Base-by-base conservation (phyloP, 768 basidiomycete species). In the Leccinum barrowsii region DNA sequence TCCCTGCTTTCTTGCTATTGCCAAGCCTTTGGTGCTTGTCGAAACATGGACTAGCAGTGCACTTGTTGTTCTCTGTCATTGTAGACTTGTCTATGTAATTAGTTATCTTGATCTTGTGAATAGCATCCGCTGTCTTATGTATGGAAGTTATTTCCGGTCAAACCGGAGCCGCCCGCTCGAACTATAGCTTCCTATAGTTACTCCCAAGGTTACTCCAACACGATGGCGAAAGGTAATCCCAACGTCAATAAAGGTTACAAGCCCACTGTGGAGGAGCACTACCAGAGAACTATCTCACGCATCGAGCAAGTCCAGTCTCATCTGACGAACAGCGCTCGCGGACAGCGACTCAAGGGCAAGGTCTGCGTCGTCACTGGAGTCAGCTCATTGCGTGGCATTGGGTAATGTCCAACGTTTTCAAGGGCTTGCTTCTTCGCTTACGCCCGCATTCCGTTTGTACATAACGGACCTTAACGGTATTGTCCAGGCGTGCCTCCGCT, bases 361-460 rank as follows among this genome's bases (percentile, higher is more conserved):
- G 90, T 94, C 24, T 91, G 88, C 65, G 80, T 96, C 56, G 82
- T 96, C 64, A 96, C 94, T 1, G 94, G 94, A 17, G 92, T 88
- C 30, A 89, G 90, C 30, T 94, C 92, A 19, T 68, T 89, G 63
- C 86, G 87, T 69, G 94, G 94, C 17, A 97, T 97, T 59, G 94
- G 94, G 88, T 94, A 74, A 63, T 52, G 56, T 61, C 50, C 40
- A 60, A 51, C 52, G 50, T 62, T 60, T 54, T 52, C 50, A n/a
- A 30, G 22, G 26, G 50, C 44, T 49, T 37, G 48, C 48, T 49
- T 37, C n/a, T 44, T 50, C 35, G 44, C 67, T 71, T 48, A 59
- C 56, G 56, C 59, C 10, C 21, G 21, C 56, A 52, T 52, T 28
- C 52, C 53, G 40, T 55, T 55, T 55, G 46, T 52, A 19, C 13